Evolutionary conservation across 495 filamentous ascomycete species (phyloP).

Genomic region (Pseudoneurospora amorphoporcata): DNA sequence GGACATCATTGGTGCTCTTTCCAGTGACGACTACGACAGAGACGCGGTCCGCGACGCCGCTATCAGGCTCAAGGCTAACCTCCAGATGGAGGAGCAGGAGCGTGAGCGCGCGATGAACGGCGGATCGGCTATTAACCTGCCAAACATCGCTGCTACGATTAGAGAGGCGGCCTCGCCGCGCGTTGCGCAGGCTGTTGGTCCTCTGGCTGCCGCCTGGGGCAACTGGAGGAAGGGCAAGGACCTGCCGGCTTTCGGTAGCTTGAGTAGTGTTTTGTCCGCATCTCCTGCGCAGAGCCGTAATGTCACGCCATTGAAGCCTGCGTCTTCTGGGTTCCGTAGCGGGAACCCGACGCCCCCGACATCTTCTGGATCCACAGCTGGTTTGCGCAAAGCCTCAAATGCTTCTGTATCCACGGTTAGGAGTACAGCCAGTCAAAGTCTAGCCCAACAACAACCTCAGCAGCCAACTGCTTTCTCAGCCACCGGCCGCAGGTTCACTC

Average conservation of each 20-base stretch:
- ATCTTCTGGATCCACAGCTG: constrained; percentile 40
- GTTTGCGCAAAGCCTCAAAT: not conserved
- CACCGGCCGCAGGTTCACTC: constrained; percentile 41
- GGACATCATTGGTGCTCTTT: constrained; percentile 77
- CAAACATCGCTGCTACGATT: constrained; percentile 43
- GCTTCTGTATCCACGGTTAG: not conserved
- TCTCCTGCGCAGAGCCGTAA: constrained; percentile 28
- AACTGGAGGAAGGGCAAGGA: constrained; percentile 73
- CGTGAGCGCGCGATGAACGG: constrained; percentile 59
- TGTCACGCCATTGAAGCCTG: constrained; percentile 55
- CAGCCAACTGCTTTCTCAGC: constrained; percentile 42
- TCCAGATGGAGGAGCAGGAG: constrained; percentile 96
- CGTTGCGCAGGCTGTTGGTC: constrained; percentile 65
- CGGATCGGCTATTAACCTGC: constrained; percentile 40
- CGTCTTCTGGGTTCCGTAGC: constrained; percentile 42
- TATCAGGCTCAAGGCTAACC: constrained; percentile 82
- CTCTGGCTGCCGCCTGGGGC: constrained; percentile 64
- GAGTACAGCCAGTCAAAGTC: constrained; percentile 27
- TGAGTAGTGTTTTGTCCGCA: constrained; percentile 22
- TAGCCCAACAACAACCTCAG: constrained; percentile 30
- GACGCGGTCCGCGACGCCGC: constrained; percentile 76
- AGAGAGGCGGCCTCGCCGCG: constrained; percentile 59
- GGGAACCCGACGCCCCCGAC: constrained; percentile 78
- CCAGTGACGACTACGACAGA: constrained; percentile 60
- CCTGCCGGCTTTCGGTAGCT: constrained; percentile 33